A percentile compares a stretch with the other conserved stretches of the same genome.
Evolutionary conservation across 73 alveolate species (phyloP).

Genomic region (Tetrahymena borealis): DNA sequence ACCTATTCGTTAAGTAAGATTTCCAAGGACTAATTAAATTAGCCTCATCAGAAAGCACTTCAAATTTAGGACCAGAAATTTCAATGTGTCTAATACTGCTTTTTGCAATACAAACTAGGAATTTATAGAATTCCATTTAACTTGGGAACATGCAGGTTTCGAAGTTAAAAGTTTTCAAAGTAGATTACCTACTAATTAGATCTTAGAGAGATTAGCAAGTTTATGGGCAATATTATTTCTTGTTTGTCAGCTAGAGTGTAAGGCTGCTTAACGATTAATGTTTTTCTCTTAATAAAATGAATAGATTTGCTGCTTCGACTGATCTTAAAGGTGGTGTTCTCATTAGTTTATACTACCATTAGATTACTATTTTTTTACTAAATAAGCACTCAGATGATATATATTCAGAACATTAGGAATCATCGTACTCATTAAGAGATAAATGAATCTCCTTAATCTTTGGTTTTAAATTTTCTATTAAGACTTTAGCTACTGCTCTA

Average conservation of each 20-base stretch:
- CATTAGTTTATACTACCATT: not conserved
- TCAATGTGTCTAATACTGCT: not conserved
- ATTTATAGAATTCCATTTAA: not conserved
- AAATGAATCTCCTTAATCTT: not conserved
- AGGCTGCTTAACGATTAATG: not conserved
- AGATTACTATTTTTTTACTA: not conserved
- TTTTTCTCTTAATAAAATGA: not conserved
- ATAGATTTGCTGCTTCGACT: not conserved
- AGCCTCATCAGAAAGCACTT: not conserved
- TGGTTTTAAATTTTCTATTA: not conserved
- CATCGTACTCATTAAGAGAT: not conserved
- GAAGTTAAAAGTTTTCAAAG: not conserved
- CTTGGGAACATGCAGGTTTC: not conserved
- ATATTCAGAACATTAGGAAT: not conserved
- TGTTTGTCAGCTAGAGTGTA: not conserved
- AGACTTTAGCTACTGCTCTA: not conserved
- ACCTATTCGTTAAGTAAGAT: not conserved
- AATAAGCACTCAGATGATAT: not conserved
- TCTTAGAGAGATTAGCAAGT: not conserved
- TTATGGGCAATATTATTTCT: not conserved
- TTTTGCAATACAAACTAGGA: not conserved
- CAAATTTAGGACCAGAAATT: not conserved
- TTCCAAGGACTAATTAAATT: not conserved
- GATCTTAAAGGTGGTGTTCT: not conserved
- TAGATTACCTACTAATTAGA: not conserved